Conservation (phyloP, 371 early-diverging fungal species). For the Saksenaea oblongispora region DNA sequence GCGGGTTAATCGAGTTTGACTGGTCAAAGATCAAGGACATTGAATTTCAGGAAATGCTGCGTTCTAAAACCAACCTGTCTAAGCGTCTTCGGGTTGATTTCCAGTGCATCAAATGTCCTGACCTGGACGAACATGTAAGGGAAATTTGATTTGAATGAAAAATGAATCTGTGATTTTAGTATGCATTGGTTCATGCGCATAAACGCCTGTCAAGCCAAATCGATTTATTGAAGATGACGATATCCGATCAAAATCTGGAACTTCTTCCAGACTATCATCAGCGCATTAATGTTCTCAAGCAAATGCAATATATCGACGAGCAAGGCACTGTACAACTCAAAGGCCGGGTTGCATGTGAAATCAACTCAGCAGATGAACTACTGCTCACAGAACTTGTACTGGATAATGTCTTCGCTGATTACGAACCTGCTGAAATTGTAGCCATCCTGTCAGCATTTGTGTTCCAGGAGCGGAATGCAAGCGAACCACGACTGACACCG, state of each 20-base stretch:
- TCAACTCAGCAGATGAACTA: conserved; percentile 95
- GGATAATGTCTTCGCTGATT: conserved; percentile 91
- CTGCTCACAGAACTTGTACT: conserved; percentile 97
- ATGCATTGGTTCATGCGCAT: conserved; percentile 68
- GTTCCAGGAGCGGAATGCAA: conserved; percentile 87
- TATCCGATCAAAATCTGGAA: conserved; percentile 91
- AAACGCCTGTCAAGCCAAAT: conserved; percentile 68
- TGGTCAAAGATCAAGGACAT: conserved; percentile 81
- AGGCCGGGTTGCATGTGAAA: conserved; percentile 99
- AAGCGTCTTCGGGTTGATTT: conserved; percentile 46
- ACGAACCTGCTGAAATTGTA: conserved; percentile 91
- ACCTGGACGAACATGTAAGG: conserved; percentile 74
- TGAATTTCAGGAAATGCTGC: conserved; percentile 78
- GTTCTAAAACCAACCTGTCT: conserved; percentile 50
- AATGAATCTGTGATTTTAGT: conserved; percentile 41
- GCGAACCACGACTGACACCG: conserved; percentile 65
- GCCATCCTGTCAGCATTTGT: conserved; percentile 96
- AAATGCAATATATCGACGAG: conserved; percentile 81
- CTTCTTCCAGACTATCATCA: conserved; percentile 92
- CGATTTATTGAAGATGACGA: conserved; percentile 71
- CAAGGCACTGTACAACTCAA: conserved; percentile 91
- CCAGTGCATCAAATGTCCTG: conserved; percentile 86
- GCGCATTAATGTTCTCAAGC: conserved; percentile 80
- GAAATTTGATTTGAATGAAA: neutral
- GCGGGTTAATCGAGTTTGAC: conserved; percentile 56